phyloP scores from a whole-genome alignment of 148 eudicot genomes.

The Diospyros lotus region DNA sequence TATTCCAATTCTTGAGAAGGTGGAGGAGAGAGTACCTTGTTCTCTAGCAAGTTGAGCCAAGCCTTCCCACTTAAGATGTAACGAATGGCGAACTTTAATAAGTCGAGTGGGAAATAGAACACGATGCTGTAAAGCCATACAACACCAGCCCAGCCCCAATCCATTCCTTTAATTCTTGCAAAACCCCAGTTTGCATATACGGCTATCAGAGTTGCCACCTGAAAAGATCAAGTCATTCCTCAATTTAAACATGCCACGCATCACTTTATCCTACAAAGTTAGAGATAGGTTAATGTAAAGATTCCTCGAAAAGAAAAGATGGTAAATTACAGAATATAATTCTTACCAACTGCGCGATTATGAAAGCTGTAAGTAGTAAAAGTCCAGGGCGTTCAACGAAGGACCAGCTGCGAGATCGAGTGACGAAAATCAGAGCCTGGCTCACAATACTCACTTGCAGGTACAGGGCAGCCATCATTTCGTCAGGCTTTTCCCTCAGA shows the following conservation, averaged over 20 bases:
- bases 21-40: constrained; percentile 52
- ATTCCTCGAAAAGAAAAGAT: not conserved
- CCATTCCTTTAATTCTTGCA: constrained; percentile 81
- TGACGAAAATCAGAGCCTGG: constrained; percentile 91
- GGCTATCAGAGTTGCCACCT: constrained; percentile 91
- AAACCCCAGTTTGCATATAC: constrained; percentile 87
- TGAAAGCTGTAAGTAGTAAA: constrained; percentile 61
- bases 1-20: not conserved
- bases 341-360: constrained; percentile 81
- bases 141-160: constrained; percentile 99
- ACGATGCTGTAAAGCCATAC: constrained; percentile 85
- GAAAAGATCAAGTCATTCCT: constrained; percentile 3
- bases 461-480: constrained; percentile 89
- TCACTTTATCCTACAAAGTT: not conserved
- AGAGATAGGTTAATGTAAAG: too few species aligned
- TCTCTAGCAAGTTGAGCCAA: constrained; percentile 77
- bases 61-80: constrained; percentile 93
- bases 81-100: constrained; percentile 76
- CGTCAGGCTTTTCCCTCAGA: constrained; percentile 29
- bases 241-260: not conserved
- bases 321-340: not conserved
- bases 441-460: constrained; percentile 96
- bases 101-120: constrained; percentile 76
- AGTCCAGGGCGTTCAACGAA: constrained; percentile 81
- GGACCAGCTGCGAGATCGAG: constrained; percentile 91